Percentiles rank a stretch among this genome's conserved stretches.
Evolutionary conservation across 176 grass and related monocot genomes (phyloP).

Genomic region (Oryza punctata): DNA sequence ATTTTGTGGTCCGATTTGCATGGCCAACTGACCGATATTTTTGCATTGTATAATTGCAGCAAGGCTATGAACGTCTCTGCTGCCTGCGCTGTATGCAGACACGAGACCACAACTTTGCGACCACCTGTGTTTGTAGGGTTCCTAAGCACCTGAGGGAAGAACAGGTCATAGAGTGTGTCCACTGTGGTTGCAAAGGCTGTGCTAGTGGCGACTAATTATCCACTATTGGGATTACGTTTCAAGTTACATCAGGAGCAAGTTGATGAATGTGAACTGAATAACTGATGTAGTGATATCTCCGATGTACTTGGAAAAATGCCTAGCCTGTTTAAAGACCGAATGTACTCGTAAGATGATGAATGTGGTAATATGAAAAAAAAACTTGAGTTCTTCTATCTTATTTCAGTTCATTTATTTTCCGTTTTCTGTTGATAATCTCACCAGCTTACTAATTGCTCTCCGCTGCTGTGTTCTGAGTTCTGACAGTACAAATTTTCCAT

Average conservation of each 20-base stretch:
- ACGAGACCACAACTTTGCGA: constrained; percentile 75
- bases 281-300: not conserved
- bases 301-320: not conserved
- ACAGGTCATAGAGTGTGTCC: constrained; percentile 84
- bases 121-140: constrained; percentile 73
- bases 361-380: not conserved
- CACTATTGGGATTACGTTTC: not conserved
- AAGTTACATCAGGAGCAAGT: not conserved
- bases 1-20: not conserved
- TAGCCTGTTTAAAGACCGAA: not conserved
- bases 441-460: not conserved
- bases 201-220: constrained; percentile 66
- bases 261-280: not conserved
- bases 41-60: constrained; percentile 34
- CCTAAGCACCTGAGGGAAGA: constrained; percentile 80
- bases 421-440: not conserved
- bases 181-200: constrained; percentile 74
- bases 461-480: not conserved
- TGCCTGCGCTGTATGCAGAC: constrained; percentile 78
- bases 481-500: not conserved
- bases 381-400: not conserved
- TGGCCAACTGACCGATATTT: not conserved
- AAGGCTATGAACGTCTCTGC: constrained; percentile 73
- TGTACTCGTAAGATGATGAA: not conserved
- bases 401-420: not conserved